A percentile compares a stretch with the other conserved stretches of the same genome.
These are phyloP conservation scores for Neoarthrinium moseri DNA, from an alignment of 2,329 filamentous ascomycete genomes.

Conservation along the genomic window DNA sequence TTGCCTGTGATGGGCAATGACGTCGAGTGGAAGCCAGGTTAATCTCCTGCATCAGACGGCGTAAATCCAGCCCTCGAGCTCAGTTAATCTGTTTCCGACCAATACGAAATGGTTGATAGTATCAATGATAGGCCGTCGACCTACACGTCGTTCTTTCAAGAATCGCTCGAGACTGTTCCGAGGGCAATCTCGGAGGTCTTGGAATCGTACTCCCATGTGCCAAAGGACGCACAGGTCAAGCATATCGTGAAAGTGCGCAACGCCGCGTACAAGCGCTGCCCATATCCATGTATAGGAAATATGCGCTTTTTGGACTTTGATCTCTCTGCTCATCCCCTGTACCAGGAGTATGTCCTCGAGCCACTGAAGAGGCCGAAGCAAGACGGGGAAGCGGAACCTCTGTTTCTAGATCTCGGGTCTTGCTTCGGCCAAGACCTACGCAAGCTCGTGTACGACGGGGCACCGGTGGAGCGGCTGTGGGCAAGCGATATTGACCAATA, in stretches of 20 bases:
- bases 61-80: background rate
- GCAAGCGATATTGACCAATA: slow-evolving; percentile 32
- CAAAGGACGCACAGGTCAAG: slow-evolving; percentile 16
- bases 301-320: slow-evolving; percentile 41
- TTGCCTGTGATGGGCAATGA: too few species aligned
- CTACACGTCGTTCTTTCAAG: slow-evolving; percentile 3
- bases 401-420: slow-evolving; percentile 31
- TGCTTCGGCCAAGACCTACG: slow-evolving; percentile 29
- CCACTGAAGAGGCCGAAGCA: slow-evolving; percentile 27
- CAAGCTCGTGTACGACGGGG: slow-evolving; percentile 36
- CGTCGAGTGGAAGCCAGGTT: too few species aligned
- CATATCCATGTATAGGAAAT: slow-evolving; percentile 42
- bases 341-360: slow-evolving; percentile 25
- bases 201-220: slow-evolving; percentile 5
- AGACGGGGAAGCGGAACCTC: slow-evolving; percentile 17
- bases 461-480: slow-evolving; percentile 24
- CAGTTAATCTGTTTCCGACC: too few species aligned
- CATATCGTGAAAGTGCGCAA: slow-evolving; percentile 22
- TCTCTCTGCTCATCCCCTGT: slow-evolving; percentile 25
- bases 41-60: too few species aligned
- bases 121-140: too few species aligned
- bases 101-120: too few species aligned
- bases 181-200: slow-evolving; percentile 1
- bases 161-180: slow-evolving; percentile 3
- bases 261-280: slow-evolving; percentile 20